These are phyloP conservation scores for Chlamydomonas eustigma DNA, from an alignment of 139 green algal species.

Conservation along the genomic window DNA sequence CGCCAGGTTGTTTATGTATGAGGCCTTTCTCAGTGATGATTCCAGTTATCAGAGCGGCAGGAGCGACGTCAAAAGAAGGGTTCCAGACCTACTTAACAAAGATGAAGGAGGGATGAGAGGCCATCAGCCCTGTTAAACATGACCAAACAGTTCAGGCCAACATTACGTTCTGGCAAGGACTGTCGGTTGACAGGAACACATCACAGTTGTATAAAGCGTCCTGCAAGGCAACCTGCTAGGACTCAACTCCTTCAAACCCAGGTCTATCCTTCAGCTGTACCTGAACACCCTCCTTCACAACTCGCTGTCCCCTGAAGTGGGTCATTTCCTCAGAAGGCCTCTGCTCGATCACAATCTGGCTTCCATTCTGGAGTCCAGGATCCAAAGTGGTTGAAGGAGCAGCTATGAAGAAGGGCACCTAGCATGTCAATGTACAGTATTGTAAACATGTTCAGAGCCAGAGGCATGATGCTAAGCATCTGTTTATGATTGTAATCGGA, in stretches of 20 bases:
- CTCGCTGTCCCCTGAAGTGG: slow-evolving; percentile 62
- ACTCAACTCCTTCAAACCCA: background rate
- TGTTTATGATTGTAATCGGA: too few species aligned
- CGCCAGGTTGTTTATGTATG: background rate
- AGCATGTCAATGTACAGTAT: too few species aligned
- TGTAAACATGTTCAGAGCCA: too few species aligned
- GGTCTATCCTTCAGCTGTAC: background rate
- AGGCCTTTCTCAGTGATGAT: slow-evolving; percentile 90
- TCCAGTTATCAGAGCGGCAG: slow-evolving; percentile 75
- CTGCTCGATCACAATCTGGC: slow-evolving; percentile 89
- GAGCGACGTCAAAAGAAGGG: slow-evolving; percentile 92
- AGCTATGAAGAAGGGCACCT: slow-evolving; percentile 91
- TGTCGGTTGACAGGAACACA: too few species aligned
- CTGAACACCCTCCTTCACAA: slow-evolving; percentile 60
- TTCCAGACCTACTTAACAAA: slow-evolving; percentile 94
- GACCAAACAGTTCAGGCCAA: too few species aligned
- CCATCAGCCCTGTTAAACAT: too few species aligned
- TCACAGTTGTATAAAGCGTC: too few species aligned
- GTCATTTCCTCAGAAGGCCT: slow-evolving; percentile 72
- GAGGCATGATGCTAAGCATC: too few species aligned
- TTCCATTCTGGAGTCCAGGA: slow-evolving; percentile 49
- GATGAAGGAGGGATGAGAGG: too few species aligned
- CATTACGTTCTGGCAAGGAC: too few species aligned
- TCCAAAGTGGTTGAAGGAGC: slow-evolving; percentile 90
- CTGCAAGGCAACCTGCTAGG: too few species aligned